These are phyloP conservation scores for Termitomyces sp. DNA, from an alignment of 768 basidiomycete species.

Conservation along the genomic window DNA sequence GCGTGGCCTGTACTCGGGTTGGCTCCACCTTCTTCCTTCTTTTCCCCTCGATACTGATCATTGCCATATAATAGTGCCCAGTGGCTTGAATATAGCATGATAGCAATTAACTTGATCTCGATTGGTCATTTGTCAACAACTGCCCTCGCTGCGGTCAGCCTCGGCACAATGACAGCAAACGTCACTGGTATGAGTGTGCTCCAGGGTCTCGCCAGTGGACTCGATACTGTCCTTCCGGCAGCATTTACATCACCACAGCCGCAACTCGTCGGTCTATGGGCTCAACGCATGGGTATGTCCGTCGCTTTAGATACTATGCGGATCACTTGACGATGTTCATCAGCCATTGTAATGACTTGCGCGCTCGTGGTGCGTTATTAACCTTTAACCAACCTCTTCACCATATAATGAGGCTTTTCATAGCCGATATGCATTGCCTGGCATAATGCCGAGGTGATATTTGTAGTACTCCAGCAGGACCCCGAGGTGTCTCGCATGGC, in stretches of 20 bases:
- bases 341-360: slow-evolving; percentile 4
- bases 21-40: background rate
- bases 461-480: slow-evolving; percentile 8
- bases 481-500: slow-evolving; percentile 10
- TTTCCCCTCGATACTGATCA: background rate
- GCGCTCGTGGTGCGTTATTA: background rate
- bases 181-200: slow-evolving; percentile 38
- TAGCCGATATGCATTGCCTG: slow-evolving; percentile 4
- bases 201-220: slow-evolving; percentile 57
- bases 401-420: background rate
- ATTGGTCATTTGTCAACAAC: slow-evolving; percentile 77
- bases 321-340: background rate
- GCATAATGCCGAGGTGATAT: slow-evolving; percentile 2
- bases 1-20: slow-evolving; percentile 15
- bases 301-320: background rate
- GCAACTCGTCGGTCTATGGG: slow-evolving; percentile 50
- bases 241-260: slow-evolving; percentile 63
- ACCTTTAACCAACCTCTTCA: background rate
- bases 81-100: slow-evolving; percentile 68
- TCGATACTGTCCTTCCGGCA: slow-evolving; percentile 74
- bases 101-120: slow-evolving; percentile 61
- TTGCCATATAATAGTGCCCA: background rate
- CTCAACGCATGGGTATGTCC: slow-evolving; percentile 54
- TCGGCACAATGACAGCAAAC: slow-evolving; percentile 47
- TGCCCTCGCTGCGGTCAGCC: slow-evolving; percentile 62